phyloP scores from a whole-genome alignment of 805 yeast species.

The Dipodascus geniculatus region DNA sequence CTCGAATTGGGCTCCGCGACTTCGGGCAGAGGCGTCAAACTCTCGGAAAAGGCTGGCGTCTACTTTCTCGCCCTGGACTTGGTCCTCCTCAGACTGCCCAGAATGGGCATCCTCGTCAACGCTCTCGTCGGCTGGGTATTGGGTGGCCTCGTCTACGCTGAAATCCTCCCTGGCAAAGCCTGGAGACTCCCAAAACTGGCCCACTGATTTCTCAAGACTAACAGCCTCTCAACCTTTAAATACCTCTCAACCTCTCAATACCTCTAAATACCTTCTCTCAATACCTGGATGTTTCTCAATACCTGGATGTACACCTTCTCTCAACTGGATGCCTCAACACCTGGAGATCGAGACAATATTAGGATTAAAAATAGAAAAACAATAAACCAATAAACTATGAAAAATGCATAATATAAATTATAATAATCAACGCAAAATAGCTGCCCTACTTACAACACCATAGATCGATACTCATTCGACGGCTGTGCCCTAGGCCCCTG shows the following conservation, averaged over 20 bases:
- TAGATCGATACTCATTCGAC: neutral
- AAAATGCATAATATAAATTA: neutral
- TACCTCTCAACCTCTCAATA: neutral
- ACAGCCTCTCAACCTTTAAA: neutral
- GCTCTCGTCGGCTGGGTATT: slow-evolving; percentile 28
- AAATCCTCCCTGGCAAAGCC: slow-evolving; percentile 28
- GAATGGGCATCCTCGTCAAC: slow-evolving; percentile 16
- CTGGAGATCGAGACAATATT: too few species aligned
- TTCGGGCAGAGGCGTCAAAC: slow-evolving; percentile 9
- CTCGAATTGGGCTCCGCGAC: slow-evolving; percentile 22
- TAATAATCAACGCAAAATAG: too few species aligned
- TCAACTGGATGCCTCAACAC: too few species aligned
- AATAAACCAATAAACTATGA: neutral
- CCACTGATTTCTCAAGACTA: neutral
- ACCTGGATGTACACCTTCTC: too few species aligned
- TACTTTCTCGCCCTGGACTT: slow-evolving; percentile 26
- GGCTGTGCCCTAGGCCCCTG: neutral
- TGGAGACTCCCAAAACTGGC: slow-evolving; percentile 36
- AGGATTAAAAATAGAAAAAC: too few species aligned
- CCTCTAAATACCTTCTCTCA: neutral
- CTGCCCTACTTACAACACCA: slow-evolving; percentile 14
- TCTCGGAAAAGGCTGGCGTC: slow-evolving; percentile 28
- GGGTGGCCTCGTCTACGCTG: slow-evolving; percentile 26
- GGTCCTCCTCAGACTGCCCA: slow-evolving; percentile 22
- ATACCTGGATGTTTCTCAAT: too few species aligned